Conservation (phyloP, 164 flowering plant species). For the Kingdonia uniflora region DNA sequence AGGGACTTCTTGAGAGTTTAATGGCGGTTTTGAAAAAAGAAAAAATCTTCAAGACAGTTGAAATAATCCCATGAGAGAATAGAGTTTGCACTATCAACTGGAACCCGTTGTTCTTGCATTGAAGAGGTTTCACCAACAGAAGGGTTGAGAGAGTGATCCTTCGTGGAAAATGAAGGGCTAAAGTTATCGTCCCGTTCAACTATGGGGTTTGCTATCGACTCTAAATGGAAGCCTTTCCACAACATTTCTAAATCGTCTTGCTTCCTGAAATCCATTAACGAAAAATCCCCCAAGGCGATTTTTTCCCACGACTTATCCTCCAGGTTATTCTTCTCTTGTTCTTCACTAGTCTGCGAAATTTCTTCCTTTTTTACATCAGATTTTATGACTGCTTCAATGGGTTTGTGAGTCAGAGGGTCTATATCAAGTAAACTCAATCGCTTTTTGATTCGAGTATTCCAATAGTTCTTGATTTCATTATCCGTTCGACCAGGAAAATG, state of each 20-base stretch:
- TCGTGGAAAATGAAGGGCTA: constrained; percentile 26
- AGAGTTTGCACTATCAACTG: constrained; percentile 40
- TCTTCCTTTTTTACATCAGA: constrained; percentile 8
- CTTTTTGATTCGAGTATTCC: constrained; percentile 74
- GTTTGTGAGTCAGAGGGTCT: constrained; percentile 54
- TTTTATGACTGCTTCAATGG: constrained; percentile 18
- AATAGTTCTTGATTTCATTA: constrained; percentile 73
- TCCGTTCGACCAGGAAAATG: constrained; percentile 74
- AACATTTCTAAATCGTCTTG: constrained; percentile 16
- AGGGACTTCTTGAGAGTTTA: not conserved
- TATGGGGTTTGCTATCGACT: constrained; percentile 18
- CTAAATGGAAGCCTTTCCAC: constrained; percentile 22
- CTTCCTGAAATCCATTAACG: constrained; percentile 13
- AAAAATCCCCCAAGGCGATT: constrained; percentile 5
- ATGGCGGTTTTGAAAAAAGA: constrained; percentile 19
- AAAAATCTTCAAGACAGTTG: constrained; percentile 26
- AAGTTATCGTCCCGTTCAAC: constrained; percentile 6
- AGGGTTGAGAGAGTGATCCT: constrained; percentile 20
- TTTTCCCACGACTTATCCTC: constrained; percentile 11
- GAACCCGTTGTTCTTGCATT: constrained; percentile 23
- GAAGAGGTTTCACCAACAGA: constrained; percentile 20
- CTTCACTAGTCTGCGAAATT: not conserved
- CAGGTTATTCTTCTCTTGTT: constrained; percentile 5
- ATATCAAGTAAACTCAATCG: constrained; percentile 38
- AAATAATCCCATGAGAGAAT: constrained; percentile 40